Conservation (phyloP, 495 filamentous ascomycete genomes). For the Penicillium subrubescens region DNA sequence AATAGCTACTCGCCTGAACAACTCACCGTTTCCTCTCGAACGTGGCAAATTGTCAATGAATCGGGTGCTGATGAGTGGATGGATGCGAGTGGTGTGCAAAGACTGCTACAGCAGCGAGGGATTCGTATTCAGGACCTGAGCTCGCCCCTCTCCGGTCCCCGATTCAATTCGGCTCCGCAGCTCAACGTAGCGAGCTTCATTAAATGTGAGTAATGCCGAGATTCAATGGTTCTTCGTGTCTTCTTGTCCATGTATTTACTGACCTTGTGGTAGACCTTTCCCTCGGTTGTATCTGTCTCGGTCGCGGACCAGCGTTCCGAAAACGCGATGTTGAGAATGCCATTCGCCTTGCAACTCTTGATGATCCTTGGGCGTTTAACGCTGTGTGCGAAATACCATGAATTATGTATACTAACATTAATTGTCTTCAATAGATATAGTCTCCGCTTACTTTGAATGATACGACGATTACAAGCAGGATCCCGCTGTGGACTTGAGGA, state of each 20-base stretch:
- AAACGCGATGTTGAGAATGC: constrained; percentile 31
- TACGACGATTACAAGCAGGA: background rate
- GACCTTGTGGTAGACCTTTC: constrained; percentile 26
- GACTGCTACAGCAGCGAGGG: constrained; percentile 24
- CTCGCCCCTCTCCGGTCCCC: constrained; percentile 15
- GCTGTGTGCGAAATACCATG: background rate
- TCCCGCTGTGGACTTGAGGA: background rate
- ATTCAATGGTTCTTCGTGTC: background rate
- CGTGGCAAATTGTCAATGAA: constrained; percentile 29
- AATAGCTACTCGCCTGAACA: constrained; percentile 19
- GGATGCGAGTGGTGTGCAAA: constrained; percentile 35
- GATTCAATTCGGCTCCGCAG: constrained; percentile 13
- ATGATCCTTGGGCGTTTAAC: constrained; percentile 21
- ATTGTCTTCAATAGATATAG: background rate
- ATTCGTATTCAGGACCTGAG: constrained; percentile 17
- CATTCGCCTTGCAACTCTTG: constrained; percentile 24
- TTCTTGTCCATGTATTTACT: constrained; percentile 4
- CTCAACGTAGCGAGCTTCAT: constrained; percentile 28
- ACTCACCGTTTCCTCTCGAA: constrained; percentile 19
- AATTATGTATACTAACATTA: background rate
- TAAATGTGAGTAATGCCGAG: constrained; percentile 23
- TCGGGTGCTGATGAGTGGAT: constrained; percentile 28
- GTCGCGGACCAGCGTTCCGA: constrained; percentile 33
- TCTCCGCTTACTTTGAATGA: background rate
- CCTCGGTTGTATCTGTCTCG: constrained; percentile 29